phyloP scores from a whole-genome alignment of 2,329 filamentous ascomycete species.

The Drechslerella coelobrocha region DNA sequence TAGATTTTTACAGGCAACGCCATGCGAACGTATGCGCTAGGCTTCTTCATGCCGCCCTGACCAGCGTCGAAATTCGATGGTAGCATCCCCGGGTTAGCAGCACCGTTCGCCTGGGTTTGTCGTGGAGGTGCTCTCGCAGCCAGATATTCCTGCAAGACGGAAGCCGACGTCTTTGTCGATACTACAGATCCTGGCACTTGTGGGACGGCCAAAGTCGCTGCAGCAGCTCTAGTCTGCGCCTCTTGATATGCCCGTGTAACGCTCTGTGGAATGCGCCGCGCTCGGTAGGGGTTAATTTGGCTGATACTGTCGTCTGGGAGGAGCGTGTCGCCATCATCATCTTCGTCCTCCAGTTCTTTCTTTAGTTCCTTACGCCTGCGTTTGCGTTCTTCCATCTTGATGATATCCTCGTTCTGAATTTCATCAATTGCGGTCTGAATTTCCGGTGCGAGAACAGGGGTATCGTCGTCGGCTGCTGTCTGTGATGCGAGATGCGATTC shows the following conservation, averaged over 20 bases:
- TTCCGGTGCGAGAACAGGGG: constrained; percentile 22
- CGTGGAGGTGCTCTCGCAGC: constrained; percentile 32
- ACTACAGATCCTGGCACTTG: constrained; percentile 33
- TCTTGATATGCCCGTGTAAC: constrained; percentile 41
- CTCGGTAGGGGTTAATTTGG: constrained; percentile 39
- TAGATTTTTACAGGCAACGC: constrained; percentile 32
- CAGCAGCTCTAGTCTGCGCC: constrained; percentile 39
- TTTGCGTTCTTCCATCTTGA: constrained; percentile 46
- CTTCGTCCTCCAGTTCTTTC: constrained; percentile 35
- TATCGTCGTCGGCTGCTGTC: constrained; percentile 38
- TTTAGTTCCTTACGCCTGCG: constrained; percentile 30
- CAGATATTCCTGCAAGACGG: constrained; percentile 36
- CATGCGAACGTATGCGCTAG: constrained; percentile 28
- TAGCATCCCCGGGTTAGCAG: constrained; percentile 1
- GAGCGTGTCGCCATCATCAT: constrained; percentile 39
- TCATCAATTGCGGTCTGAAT: constrained; percentile 45
- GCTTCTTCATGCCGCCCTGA: constrained; percentile 18
- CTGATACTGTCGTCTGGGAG: constrained; percentile 47
- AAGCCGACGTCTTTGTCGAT: constrained; percentile 40
- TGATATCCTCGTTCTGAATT: constrained; percentile 45
- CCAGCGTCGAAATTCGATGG: constrained; percentile 4
- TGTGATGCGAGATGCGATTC: constrained; percentile 33
- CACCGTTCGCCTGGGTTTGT: constrained; percentile 18
- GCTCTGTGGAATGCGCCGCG: constrained; percentile 37
- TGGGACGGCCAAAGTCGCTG: constrained; percentile 12